A percentile compares a stretch with the other conserved stretches of the same genome.
phyloP scores from a whole-genome alignment of 768 basidiomycete genomes.

The Xerocomus brunneocitrinus region DNA sequence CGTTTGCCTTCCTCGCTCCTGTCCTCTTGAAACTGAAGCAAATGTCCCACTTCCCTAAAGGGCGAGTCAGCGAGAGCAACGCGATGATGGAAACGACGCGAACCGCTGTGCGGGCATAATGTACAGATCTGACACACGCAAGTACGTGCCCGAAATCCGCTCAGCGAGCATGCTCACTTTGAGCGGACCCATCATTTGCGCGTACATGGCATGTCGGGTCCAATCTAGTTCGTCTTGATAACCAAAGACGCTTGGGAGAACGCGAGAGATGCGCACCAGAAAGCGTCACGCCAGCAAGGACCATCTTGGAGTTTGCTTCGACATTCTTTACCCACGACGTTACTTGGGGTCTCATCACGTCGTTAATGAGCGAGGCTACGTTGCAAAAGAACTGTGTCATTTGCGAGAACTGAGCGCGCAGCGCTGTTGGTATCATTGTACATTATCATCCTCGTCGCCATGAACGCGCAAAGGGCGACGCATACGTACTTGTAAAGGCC shows the following conservation, averaged over 20 bases:
- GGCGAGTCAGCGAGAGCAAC: neutral
- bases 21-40: conserved; percentile 20
- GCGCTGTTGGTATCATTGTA: neutral
- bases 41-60: conserved; percentile 12
- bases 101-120: conserved; percentile 22
- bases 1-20: conserved; percentile 15
- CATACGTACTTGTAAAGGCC: conserved; percentile 10
- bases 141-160: conserved; percentile 15
- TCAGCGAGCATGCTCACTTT: conserved; percentile 23
- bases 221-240: conserved; percentile 5
- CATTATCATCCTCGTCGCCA: too few species aligned
- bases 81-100: neutral
- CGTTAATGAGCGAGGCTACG: conserved; percentile 16
- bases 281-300: conserved; percentile 16
- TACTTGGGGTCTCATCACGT: conserved; percentile 19
- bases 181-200: conserved; percentile 21
- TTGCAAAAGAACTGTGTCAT: conserved; percentile 17
- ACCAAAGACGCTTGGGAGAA: neutral
- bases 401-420: conserved; percentile 18
- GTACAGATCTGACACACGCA: conserved; percentile 17
- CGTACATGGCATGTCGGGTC: conserved; percentile 17
- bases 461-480: neutral
- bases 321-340: conserved; percentile 13
- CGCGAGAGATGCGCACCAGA: neutral
- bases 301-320: conserved; percentile 13